These are phyloP conservation scores for Cicer chorassanicum DNA, from an alignment of 306 rosid genomes.

Conservation along the genomic window DNA sequence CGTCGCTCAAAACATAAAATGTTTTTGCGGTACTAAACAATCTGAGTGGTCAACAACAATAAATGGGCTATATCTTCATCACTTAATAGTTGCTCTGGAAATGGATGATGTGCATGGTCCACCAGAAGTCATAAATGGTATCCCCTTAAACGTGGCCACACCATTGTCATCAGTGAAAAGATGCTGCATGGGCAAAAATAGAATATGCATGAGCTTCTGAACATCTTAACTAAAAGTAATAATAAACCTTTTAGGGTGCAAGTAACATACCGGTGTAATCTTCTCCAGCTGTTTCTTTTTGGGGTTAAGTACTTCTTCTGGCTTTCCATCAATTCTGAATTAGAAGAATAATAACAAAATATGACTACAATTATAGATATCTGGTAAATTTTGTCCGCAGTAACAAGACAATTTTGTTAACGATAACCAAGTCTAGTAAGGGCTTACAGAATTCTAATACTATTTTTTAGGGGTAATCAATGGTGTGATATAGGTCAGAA, in stretches of 20 bases:
- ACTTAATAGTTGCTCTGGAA: constrained; percentile 73
- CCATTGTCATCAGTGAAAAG: constrained; percentile 89
- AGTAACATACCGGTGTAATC: constrained; percentile 70
- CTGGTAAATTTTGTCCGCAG: constrained; percentile 8
- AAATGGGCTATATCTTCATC: constrained; percentile 38
- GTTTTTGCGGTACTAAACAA: constrained; percentile 31
- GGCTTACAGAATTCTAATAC: not conserved
- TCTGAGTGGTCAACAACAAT: constrained; percentile 44
- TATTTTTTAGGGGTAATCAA: not conserved
- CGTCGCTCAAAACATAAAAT: constrained; percentile 30
- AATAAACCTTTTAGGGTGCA: not conserved
- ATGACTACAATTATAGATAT: constrained; percentile 25
- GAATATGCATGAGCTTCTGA: constrained; percentile 25
- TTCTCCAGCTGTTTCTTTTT: constrained; percentile 97
- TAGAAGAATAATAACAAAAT: constrained; percentile 24
- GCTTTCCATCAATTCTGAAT: constrained; percentile 88
- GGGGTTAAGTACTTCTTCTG: constrained; percentile 97
- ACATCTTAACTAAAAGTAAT: constrained; percentile 21
- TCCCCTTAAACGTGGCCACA: constrained; percentile 87
- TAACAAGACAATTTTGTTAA: constrained; percentile 12
- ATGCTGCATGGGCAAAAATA: constrained; percentile 64
- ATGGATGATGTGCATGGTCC: constrained; percentile 90
- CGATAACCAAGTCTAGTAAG: not conserved
- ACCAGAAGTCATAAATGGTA: constrained; percentile 86
- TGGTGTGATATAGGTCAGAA: not conserved